Percentiles rank a stretch among this genome's conserved stretches.
Evolutionary conservation across 2,329 filamentous ascomycete genomes (phyloP).

Genomic region (Diaporthe amygdali): DNA sequence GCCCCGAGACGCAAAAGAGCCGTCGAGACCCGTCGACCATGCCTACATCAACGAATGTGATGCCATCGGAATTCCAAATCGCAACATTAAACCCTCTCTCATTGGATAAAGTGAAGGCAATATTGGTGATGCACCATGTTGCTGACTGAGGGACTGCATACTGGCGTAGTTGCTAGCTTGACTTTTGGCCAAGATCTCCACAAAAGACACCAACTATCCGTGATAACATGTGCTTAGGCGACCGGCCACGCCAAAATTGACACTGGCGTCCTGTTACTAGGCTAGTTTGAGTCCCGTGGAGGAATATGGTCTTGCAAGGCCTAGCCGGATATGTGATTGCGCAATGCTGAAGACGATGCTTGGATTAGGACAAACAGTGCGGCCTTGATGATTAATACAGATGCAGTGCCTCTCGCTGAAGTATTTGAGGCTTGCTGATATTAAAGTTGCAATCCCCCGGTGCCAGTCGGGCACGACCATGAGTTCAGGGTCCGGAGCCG

Average conservation of each 20-base stretch:
- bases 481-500: not conserved
- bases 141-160: constrained; percentile 6
- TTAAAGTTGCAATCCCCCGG: not conserved
- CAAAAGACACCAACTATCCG: not conserved
- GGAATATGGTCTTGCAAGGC: not conserved
- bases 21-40: not conserved
- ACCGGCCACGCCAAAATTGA: not conserved
- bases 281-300: not conserved
- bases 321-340: not conserved
- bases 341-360: not conserved
- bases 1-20: not conserved
- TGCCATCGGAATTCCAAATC: constrained; percentile 2
- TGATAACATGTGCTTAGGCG: not conserved
- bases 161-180: not conserved
- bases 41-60: not conserved
- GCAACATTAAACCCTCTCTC: not conserved
- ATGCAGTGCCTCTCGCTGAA: too few relatives aligned
- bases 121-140: constrained; percentile 19
- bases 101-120: not conserved
- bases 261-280: not conserved
- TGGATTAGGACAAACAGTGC: not conserved
- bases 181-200: not conserved
- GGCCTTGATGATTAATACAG: too few relatives aligned
- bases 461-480: not conserved
- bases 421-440: too few relatives aligned